Evolutionary conservation across 108 stramenopile genomes (phyloP), one percentile per base, ranked within the genome.

Genomic region (Cylindrotheca fusiformis): DNA sequence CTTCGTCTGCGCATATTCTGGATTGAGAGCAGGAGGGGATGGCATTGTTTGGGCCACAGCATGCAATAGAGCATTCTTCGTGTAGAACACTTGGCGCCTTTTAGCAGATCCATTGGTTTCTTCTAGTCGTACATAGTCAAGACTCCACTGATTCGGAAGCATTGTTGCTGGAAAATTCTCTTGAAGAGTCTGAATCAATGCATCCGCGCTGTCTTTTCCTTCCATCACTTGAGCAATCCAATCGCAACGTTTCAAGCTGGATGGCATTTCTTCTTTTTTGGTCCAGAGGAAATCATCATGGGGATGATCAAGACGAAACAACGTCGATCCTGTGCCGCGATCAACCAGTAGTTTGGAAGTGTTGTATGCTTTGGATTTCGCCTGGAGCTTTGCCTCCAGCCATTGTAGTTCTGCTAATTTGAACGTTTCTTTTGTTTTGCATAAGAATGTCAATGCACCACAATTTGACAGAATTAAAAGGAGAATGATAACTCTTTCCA

Each of bases 381-480:
- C 60, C 56, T 76, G 41, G 18, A 87, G 22, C 21, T 63, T 32
- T n/a, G 68, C 65, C 51, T 88, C 82, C 20, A 83, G 26, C 44
- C 72, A 72, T 58, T 84, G 83, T 18, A 85, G 59, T 29, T 85
- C 87, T 0, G 84, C 76, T 22, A 88, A 63, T 60, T 85, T 85
- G 75, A 85, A 88, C 3, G 82, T 81, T 58, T 85, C 84, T 25
- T 48, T 76, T 33, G 84, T 83, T 58, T 88, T 85, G 23, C 68
- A 77, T 26, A 79, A 36, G 24, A 55, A 80, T 46, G 58, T 44
- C 5, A 48, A 48, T 14, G 48, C 5, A 5, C 29, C 6, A 26
- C 32, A 12, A 25, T 17, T 29, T 28, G 32, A 12, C 18, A 48
- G 18, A 17, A 3, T 3, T 25, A 47, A 26, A 18, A 61, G 20